Base-by-base conservation (phyloP, 768 basidiomycete species). In the Grammothele lineata region DNA sequence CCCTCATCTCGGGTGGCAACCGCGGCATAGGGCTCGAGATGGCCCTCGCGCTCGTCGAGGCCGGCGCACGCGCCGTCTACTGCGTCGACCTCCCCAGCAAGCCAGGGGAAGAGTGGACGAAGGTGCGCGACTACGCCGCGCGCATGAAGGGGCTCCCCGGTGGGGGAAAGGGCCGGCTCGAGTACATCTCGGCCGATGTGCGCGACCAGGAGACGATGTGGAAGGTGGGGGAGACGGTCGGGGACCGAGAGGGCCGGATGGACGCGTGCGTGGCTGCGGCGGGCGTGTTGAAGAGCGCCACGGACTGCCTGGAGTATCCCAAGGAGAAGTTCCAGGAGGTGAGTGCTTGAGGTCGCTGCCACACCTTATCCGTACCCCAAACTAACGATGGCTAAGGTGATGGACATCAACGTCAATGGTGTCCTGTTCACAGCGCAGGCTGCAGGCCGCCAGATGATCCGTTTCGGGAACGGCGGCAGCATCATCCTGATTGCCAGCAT, bases 221-320 rank as follows among this genome's bases (percentile, higher is more conserved):
- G 83, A 70, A 67, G 37, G 63, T 69, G 40, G 80, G 66, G 14
- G 67, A 76, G 58, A 71, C 72, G 55, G 81, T 91, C 37, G 85
- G 80, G 0, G 73, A 84, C 48, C 71, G 66, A 53, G 87, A 90
- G 51, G 75, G 77, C 15, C 69, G 87, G 54, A 74, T 91, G 69
- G 87, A 92, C 60, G 72, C 83, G 14, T 87, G 85, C 56, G 63
- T 90, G 48, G 87, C 87, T 3, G 87, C 88, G 15, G 88, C 88
- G 35, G 89, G 87, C 18, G 76, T 90, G 43, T 59, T 86, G 59
- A 60, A 57, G 47, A 57, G 68, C 0, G 70, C 83, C 50, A 79
- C 65, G 24, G 78, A 80, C 47, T 86, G 85, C 55, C 62, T 87
- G 63, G 75, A 79, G 37, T 87, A 86, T 59, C 75, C 82, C 1